Percentiles rank a stretch among this genome's conserved stretches.
phyloP scores from a whole-genome alignment of 305 asterid species.

The Withania somnifera region DNA sequence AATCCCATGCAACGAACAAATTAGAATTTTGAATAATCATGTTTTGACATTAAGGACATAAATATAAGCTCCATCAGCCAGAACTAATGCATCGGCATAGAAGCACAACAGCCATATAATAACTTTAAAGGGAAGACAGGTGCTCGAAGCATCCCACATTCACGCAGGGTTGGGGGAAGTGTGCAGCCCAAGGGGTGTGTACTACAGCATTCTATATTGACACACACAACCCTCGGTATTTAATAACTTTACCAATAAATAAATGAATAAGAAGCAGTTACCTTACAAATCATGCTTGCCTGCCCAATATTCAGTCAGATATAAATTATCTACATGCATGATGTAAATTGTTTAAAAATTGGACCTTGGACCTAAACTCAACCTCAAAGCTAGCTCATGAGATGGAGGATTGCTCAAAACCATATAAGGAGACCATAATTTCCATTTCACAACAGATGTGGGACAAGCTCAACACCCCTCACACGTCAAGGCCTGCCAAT shows the following conservation, averaged over 20 bases:
- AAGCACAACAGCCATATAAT: not conserved
- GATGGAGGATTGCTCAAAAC: not conserved
- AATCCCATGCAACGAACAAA: not conserved
- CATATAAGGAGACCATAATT: not conserved
- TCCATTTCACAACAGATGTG: not conserved
- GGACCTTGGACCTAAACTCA: not conserved
- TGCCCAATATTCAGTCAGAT: not conserved
- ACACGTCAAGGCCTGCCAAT: not conserved
- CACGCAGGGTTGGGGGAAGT: not conserved
- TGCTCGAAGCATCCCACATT: not conserved
- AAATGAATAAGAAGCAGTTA: not conserved
- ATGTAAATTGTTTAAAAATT: not conserved
- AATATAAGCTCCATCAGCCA: not conserved
- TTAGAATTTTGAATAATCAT: not conserved
- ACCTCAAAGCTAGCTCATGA: not conserved
- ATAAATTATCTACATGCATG: not conserved
- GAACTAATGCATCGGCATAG: not conserved
- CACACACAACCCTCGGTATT: not conserved
- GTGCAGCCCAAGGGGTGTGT: not conserved
- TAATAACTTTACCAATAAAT: not conserved
- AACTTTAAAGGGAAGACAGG: not conserved
- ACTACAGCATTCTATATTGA: not conserved
- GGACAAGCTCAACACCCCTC: not conserved
- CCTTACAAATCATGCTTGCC: not conserved
- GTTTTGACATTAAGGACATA: not conserved